Percentiles rank a stretch among this genome's conserved stretches.
phyloP scores from a whole-genome alignment of 2,329 filamentous ascomycete species.

The Xylaria arbuscula region DNA sequence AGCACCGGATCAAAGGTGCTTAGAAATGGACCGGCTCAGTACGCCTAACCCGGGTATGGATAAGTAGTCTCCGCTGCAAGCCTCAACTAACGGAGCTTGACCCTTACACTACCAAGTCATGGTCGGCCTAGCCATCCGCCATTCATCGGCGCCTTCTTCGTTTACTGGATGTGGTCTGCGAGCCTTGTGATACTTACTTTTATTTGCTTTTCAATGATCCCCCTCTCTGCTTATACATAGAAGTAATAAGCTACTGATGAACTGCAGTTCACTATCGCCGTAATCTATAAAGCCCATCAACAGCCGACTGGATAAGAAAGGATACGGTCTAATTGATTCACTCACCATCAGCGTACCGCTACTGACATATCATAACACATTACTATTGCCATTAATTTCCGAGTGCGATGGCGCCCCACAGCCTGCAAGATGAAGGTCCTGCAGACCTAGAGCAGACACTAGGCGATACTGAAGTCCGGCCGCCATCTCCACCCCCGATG shows the following conservation, averaged over 20 bases:
- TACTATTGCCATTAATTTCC: background rate
- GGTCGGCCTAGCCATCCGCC: background rate
- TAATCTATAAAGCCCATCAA: background rate
- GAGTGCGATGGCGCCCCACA: slow-evolving; percentile 47
- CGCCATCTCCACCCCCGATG: slow-evolving; percentile 56
- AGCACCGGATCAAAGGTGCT: background rate
- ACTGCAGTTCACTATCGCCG: background rate
- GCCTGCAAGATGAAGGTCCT: slow-evolving; percentile 45
- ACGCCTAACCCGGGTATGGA: background rate
- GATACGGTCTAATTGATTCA: background rate
- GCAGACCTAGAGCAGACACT: slow-evolving; percentile 44
- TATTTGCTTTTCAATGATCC: slow-evolving; percentile 2
- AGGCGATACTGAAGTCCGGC: slow-evolving; percentile 44
- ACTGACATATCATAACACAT: background rate
- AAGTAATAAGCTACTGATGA: background rate
- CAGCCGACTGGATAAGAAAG: background rate
- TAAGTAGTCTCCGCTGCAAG: background rate
- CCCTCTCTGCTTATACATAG: background rate
- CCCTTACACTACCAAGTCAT: background rate
- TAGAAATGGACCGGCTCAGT: slow-evolving; percentile 1
- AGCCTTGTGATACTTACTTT: background rate
- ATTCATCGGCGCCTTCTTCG: background rate
- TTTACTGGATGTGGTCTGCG: background rate
- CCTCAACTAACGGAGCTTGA: background rate
- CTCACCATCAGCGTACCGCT: background rate